These are phyloP conservation scores for Penicillium sp. DNA, from an alignment of 2,329 filamentous ascomycete genomes.

Conservation along the genomic window DNA sequence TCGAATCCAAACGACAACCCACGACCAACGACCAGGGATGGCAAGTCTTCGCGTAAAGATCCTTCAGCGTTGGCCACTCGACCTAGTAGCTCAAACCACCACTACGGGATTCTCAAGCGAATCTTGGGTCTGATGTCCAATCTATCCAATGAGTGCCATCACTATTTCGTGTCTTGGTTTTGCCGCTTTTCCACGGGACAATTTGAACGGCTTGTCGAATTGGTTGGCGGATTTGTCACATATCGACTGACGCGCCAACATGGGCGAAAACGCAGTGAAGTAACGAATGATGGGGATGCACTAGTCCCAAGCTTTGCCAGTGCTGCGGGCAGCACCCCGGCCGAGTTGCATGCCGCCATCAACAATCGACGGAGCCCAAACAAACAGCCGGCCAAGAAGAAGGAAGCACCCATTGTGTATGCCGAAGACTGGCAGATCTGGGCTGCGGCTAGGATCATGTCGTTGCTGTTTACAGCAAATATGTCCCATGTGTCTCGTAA, in stretches of 20 bases:
- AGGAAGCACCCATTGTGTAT: conserved; percentile 58
- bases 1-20: conserved; percentile 27
- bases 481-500: conserved; percentile 50
- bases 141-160: conserved; percentile 70
- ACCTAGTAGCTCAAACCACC: conserved; percentile 56
- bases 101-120: conserved; percentile 81
- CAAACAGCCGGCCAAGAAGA: conserved; percentile 56
- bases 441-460: conserved; percentile 74
- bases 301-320: conserved; percentile 71
- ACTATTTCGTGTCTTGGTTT: conserved; percentile 74
- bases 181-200: conserved; percentile 64
- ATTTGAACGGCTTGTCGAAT: conserved; percentile 71
- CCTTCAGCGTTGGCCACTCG: conserved; percentile 24
- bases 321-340: conserved; percentile 61
- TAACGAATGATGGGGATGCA: conserved; percentile 52
- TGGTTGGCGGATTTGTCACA: conserved; percentile 74
- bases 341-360: conserved; percentile 75
- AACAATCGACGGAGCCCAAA: conserved; percentile 47
- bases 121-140: conserved; percentile 78
- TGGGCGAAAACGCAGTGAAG: conserved; percentile 61
- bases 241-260: conserved; percentile 72
- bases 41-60: conserved; percentile 18
- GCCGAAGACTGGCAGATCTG: conserved; percentile 86
- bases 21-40: conserved; percentile 18
- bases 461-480: conserved; percentile 79